phyloP scores from a whole-genome alignment of 768 basidiomycete genomes.

The Zangia roseola region DNA sequence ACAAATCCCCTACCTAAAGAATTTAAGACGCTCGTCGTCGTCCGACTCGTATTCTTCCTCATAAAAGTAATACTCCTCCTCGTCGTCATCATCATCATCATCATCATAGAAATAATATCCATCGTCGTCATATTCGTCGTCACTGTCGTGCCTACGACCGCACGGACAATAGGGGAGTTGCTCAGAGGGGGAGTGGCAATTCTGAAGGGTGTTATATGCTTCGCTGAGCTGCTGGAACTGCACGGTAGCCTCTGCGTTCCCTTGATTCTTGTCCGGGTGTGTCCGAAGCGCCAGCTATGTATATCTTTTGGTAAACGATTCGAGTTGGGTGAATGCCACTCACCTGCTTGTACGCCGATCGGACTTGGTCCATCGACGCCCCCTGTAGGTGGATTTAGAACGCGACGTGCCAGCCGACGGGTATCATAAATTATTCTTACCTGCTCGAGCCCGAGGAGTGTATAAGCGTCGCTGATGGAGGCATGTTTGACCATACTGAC shows the following conservation, averaged over 20 bases:
- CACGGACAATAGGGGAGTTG: conserved; percentile 15
- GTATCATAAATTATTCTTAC: conserved; percentile 29
- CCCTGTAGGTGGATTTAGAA: conserved; percentile 40
- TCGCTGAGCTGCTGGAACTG: conserved; percentile 70
- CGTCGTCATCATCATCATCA: conserved; percentile 31
- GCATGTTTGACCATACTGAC: conserved; percentile 37
- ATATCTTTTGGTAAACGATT: background rate
- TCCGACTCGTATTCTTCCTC: conserved; percentile 35
- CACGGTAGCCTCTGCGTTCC: conserved; percentile 60
- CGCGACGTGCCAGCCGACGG: background rate
- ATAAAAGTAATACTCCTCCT: too few relatives aligned
- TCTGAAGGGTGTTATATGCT: conserved; percentile 62
- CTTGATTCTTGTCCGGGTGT: conserved; percentile 77
- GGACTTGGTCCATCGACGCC: conserved; percentile 61
- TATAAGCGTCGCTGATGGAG: conserved; percentile 38
- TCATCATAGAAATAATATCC: conserved; percentile 25
- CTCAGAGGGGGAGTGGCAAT: conserved; percentile 43
- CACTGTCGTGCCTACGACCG: conserved; percentile 32
- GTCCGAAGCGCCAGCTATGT: conserved; percentile 59
- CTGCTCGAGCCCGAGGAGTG: conserved; percentile 52
- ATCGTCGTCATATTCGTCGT: conserved; percentile 36
- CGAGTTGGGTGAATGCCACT: conserved; percentile 7
- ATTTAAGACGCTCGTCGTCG: conserved; percentile 34
- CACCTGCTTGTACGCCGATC: conserved; percentile 68
- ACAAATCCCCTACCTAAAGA: conserved; percentile 43